These are phyloP conservation scores for Orbilia brochopaga DNA, from an alignment of 2,329 filamentous ascomycete genomes.

Conservation along the genomic window DNA sequence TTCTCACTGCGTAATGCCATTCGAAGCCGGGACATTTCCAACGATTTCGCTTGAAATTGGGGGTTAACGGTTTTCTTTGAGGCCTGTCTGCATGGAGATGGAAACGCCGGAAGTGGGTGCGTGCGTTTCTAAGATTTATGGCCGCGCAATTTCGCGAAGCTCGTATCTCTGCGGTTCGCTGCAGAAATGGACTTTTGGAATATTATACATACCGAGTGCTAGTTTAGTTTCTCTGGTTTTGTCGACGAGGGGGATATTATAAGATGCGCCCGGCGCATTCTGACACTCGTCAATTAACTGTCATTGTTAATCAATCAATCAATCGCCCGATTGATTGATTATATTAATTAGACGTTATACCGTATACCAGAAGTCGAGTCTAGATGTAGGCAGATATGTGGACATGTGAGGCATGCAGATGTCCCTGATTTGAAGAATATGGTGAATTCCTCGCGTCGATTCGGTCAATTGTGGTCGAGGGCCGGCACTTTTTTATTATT, in stretches of 20 bases:
- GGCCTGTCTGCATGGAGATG: constrained; percentile 1
- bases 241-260: not conserved
- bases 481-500: constrained; percentile 6
- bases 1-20: constrained; percentile 3
- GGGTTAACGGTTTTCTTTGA: too few relatives aligned
- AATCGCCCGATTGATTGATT: too few relatives aligned
- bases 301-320: not conserved
- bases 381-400: too few relatives aligned
- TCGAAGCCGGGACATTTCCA: constrained; percentile 5
- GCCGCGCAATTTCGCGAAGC: constrained; percentile 4
- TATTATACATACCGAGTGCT: not conserved
- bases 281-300: constrained; percentile 11
- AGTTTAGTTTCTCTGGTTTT: not conserved
- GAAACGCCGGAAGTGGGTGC: constrained; percentile 3
- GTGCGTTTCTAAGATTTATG: constrained; percentile 10
- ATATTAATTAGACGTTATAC: too few relatives aligned
- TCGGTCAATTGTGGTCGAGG: not conserved
- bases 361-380: too few relatives aligned
- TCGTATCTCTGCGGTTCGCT: not conserved
- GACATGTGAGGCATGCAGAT: too few relatives aligned
- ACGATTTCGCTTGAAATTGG: not conserved
- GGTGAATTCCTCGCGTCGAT: not conserved
- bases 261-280: constrained; percentile 11
- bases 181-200: not conserved
- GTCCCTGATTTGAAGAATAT: not conserved